Evolutionary conservation across 2,329 filamentous ascomycete genomes (phyloP), one percentile per base, ranked within the genome.

Genomic region (Blastomyces silverae): DNA sequence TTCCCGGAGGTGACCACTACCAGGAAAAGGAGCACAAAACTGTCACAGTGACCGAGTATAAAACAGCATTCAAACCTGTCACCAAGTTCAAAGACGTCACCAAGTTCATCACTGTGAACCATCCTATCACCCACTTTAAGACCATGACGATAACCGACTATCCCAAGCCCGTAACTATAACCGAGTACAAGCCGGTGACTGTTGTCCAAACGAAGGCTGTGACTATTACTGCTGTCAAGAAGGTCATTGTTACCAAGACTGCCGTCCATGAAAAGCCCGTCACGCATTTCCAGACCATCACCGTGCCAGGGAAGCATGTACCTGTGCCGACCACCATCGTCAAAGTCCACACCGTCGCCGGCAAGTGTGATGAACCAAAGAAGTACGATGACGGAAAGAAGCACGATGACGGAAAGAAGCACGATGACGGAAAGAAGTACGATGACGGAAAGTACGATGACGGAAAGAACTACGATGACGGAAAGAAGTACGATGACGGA

Each of bases 61-160:
- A 63, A 31, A 56, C 42, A 6, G 61, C n/a, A 25, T 56, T 28
- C 34, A 55, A 56, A 17, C 34, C 50, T 25, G 52, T 57, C 39
- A 63, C 62, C n/a, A 25, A 63, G 44, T 46, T 48, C 52, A 37
- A 59, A 15, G 56, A 59, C 22, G 10, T 63, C 22, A 58, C 52
- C 53, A 39, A 63, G 31, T 57, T 58, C 17, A 31, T 46, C 11
- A 56, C 62, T 17, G 62, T 58, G 20, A 34, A 37, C 39, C 11
- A 57, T 42, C 50, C 53, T 15, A 17, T 57, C n/a, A 59, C 37
- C 11, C 42, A 64, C 20, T 28, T 34, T 25, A 59, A 64, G 46
- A 56, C 53, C 58, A 37, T 39, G 48, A 64, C 63, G 17, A 37
- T 64, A 42, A 64, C 63, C n/a, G 63, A 64, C 48, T 61, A 53